Evolutionary conservation across 306 rosid species (phyloP).

Genomic region (Senna tora): DNA sequence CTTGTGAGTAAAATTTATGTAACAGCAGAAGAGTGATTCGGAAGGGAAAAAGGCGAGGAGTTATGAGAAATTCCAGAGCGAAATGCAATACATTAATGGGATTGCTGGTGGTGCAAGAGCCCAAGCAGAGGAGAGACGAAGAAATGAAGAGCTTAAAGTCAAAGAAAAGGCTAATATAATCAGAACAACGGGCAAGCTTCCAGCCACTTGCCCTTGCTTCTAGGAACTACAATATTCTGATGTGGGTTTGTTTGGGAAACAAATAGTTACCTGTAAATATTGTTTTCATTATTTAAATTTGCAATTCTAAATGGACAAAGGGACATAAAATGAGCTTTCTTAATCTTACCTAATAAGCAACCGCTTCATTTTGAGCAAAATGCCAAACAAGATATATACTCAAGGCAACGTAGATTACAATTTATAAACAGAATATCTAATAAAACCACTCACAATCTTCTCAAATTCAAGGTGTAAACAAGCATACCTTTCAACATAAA

Average conservation of each 20-base stretch:
- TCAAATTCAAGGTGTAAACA: too few species aligned
- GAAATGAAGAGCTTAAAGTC: slow-evolving; percentile 53
- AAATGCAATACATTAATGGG: slow-evolving; percentile 49
- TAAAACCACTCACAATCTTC: too few species aligned
- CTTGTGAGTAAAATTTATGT: too few species aligned
- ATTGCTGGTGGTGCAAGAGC: slow-evolving; percentile 65
- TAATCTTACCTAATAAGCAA: too few species aligned
- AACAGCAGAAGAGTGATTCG: slow-evolving; percentile 46
- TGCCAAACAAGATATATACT: too few species aligned
- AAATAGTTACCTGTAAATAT: slow-evolving; percentile 32
- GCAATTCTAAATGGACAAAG: too few species aligned
- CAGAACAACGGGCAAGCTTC: slow-evolving; percentile 65
- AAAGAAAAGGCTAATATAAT: slow-evolving; percentile 63
- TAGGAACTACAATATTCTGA: slow-evolving; percentile 36
- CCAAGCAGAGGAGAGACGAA: slow-evolving; percentile 56
- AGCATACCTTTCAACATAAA: too few species aligned
- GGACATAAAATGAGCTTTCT: too few species aligned
- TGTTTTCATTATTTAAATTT: slow-evolving; percentile 28
- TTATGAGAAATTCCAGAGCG: slow-evolving; percentile 30
- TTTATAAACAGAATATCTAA: too few species aligned
- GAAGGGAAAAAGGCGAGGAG: slow-evolving; percentile 50
- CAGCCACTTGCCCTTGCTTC: slow-evolving; percentile 63
- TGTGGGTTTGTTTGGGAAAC: neutral
- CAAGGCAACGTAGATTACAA: too few species aligned
- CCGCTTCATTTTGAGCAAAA: too few species aligned